Evolutionary conservation across 106 monocot genomes (phyloP), one percentile per base, ranked within the genome.

Genomic region (Gastrodia elata): DNA sequence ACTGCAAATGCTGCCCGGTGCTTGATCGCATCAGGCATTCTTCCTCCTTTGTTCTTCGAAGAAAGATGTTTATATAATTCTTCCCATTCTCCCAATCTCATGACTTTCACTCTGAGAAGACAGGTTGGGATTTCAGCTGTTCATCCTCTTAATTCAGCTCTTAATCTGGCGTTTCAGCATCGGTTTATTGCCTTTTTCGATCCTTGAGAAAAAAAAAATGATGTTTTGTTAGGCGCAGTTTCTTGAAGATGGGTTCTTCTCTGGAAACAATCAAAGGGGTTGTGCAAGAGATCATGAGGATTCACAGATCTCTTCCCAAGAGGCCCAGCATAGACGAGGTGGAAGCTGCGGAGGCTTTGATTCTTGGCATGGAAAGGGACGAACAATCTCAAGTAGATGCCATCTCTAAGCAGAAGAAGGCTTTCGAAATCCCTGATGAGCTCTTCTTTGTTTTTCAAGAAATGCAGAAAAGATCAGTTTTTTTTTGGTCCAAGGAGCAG

Each of bases 241-340:
- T 69, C 15, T 40, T 3, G 39, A 46, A 83, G 49, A 82, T 82
- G 82, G 78, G 64, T 8, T 35, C 32, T 32, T 56, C 28, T 36
- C 26, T 77, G 38, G 73, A 76, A 73, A 69, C 79, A n/a, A 33
- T 77, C 6, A 76, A 77, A 34, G 68, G 34, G 0, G 77, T 74
- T 14, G 73, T 84, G n/a, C 77, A 36, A 59, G 81, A 84, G 77
- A 74, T 84, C 74, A 77, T 74, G 84, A 76, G 70, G 26, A 39
- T 77, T 48, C 77, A 81, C 57, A 39, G 70, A 20, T 77, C 80
- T 15, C 77, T 84, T 18, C 84, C 80, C 2, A 48, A 68, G 37
- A 67, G 84, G 52, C 80, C 84, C 39, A 49, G 70, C 65, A 39
- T 73, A 9, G 84, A 81, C 1, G 84, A 81, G 56, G 71, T 77